These are phyloP conservation scores for Hymenochaete sp. DNA, from an alignment of 1,284 basidiomycete genomes.

Conservation along the genomic window DNA sequence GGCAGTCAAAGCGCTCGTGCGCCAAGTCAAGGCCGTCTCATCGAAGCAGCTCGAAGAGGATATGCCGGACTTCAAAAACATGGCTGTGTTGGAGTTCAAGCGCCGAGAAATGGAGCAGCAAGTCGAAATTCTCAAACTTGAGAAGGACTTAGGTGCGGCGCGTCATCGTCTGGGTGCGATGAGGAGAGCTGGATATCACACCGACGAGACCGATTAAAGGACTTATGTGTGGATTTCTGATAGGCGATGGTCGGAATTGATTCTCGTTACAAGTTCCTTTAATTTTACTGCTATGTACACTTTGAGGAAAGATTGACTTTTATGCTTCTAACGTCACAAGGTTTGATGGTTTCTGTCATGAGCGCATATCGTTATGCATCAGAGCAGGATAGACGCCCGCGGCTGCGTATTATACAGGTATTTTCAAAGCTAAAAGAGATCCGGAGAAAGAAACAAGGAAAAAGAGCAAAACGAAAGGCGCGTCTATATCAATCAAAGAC, in stretches of 20 bases:
- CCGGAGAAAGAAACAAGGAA: too few species aligned
- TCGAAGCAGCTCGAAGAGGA: conserved; percentile 77
- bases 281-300: too few species aligned
- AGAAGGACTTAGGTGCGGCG: conserved; percentile 90
- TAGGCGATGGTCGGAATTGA: too few species aligned
- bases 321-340: too few species aligned
- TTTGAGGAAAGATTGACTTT: too few species aligned
- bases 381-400: too few species aligned
- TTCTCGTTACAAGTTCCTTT: too few species aligned
- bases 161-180: conserved; percentile 81
- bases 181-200: conserved; percentile 85
- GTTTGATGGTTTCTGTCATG: too few species aligned
- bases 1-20: conserved; percentile 95
- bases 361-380: too few species aligned
- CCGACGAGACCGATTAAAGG: conserved; percentile 60
- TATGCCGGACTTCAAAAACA: conserved; percentile 81
- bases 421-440: too few species aligned
- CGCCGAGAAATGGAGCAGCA: conserved; percentile 98
- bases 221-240: not conserved
- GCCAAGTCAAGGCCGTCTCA: conserved; percentile 93
- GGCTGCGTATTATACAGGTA: too few species aligned
- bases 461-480: too few species aligned
- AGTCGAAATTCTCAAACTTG: conserved; percentile 92
- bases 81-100: conserved; percentile 96
- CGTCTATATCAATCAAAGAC: not conserved